phyloP scores from a whole-genome alignment of 768 basidiomycete genomes.

The Hemileccinum impolitum region DNA sequence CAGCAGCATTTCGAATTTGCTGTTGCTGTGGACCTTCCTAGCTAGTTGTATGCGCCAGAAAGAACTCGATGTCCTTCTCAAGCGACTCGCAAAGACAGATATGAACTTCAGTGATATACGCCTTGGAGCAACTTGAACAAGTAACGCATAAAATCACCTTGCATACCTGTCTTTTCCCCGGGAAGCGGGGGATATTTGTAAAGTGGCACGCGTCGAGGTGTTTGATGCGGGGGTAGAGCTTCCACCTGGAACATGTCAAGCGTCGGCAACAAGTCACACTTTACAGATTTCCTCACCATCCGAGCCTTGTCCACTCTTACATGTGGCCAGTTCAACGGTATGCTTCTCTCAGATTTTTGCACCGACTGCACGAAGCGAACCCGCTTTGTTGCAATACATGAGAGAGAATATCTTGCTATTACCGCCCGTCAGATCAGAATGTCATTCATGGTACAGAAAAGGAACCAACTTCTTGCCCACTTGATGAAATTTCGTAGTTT shows the following conservation, averaged over 20 bases:
- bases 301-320: conserved; percentile 40
- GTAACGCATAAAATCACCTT: conserved; percentile 40
- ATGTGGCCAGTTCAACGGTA: conserved; percentile 32
- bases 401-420: conserved; percentile 43
- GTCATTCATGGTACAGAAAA: too few species aligned
- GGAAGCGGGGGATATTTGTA: conserved; percentile 32
- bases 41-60: conserved; percentile 60
- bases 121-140: conserved; percentile 39
- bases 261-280: background rate
- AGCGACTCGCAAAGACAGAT: conserved; percentile 42
- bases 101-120: conserved; percentile 46
- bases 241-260: conserved; percentile 20
- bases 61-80: conserved; percentile 41
- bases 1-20: conserved; percentile 51
- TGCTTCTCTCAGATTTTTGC: conserved; percentile 38
- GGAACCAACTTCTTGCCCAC: conserved; percentile 15
- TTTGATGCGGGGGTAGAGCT: conserved; percentile 35
- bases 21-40: conserved; percentile 61
- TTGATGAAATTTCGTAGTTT: conserved; percentile 19
- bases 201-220: conserved; percentile 23
- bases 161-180: too few species aligned
- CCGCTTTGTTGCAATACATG: conserved; percentile 39
- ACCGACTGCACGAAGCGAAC: conserved; percentile 37
- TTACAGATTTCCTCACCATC: conserved; percentile 38
- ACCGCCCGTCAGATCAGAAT: background rate